Evolutionary conservation across 371 early-diverging fungal genomes (phyloP), one percentile per base, ranked within the genome.

Genomic region (Fennellomyces sp.): DNA sequence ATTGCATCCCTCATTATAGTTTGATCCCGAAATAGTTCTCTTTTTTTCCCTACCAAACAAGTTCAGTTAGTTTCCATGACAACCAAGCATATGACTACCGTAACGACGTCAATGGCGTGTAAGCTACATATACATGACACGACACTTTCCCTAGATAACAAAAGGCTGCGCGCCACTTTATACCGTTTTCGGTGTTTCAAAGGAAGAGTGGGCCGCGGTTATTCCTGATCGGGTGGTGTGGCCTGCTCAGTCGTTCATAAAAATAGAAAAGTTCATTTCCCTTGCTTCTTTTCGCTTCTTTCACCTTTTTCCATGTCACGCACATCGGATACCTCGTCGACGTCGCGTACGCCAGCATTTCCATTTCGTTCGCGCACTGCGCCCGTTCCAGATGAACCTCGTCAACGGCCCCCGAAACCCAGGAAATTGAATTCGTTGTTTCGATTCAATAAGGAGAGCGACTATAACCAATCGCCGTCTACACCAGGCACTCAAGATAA

Each of bases 301-400:
- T 38, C 27, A 7, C 13, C 52, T 60, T 28, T 42, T 42, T 60
- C 52, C 36, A 54, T 57, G 58, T 57, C 58, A 26, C 58, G 58
- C 19, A 33, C 47, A 21, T 31, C 47, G 12, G 33, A 47, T 29
- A 29, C 21, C 21, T 31, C 58, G 25, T 48, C 58, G 48, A 33
- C 47, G n/a, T 33, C 39, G 3, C 58, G 49, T 35, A 26, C 58
- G 19, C 58, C 25, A 25, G 42, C 23, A 26, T 57, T 57, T 26
- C 47, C 58, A 21, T 57, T 57, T 57, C 42, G 58, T 10, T 57
- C 58, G 31, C 47, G 58, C 17, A 57, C 58, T 13, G 58, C 58
- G 3, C 48, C 58, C 8, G 23, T 19, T 41, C 38, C 25, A 23
- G 19, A 45, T 3, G 11, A 45, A 4, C 45, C 23, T 21, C 45